These are phyloP conservation scores for Moesziomyces antarcticus DNA, from an alignment of 1,284 basidiomycete species.

Conservation along the genomic window DNA sequence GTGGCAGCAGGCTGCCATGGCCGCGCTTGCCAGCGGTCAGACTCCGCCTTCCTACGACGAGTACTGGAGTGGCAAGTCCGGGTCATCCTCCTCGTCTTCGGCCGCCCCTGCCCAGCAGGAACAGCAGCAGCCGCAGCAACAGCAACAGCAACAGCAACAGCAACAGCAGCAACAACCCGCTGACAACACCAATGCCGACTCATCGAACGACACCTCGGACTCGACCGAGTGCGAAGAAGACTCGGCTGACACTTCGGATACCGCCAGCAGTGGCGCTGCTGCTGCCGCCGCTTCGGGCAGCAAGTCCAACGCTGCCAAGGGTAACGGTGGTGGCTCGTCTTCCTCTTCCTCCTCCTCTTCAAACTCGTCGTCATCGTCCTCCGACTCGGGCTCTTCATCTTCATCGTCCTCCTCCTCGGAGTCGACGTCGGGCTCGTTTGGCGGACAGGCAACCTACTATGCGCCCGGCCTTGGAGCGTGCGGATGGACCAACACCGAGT, in stretches of 20 bases:
- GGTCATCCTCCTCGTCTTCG: conserved; percentile 60
- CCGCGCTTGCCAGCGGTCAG: conserved; percentile 46
- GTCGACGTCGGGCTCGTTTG: conserved; percentile 60
- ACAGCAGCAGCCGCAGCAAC: conserved; percentile 3
- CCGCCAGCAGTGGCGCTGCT: conserved; percentile 10
- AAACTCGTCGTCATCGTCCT: conserved; percentile 64
- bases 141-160: no score
- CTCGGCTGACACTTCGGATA: conserved; percentile 1
- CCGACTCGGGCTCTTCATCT: conserved; percentile 36
- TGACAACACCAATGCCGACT: not conserved
- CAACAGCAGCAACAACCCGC: conserved; percentile 1
- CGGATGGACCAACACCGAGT: conserved; percentile 47
- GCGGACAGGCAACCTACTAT: conserved; percentile 63
- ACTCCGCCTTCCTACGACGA: conserved; percentile 46
- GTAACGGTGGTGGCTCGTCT: conserved; percentile 9
- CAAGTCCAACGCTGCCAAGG: conserved; percentile 30
- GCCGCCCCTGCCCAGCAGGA: conserved; percentile 18
- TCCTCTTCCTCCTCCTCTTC: conserved; percentile 50
- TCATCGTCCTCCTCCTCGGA: conserved; percentile 67
- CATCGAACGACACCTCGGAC: conserved; percentile 16
- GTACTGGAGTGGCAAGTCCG: conserved; percentile 40
- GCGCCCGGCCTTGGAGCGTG: conserved; percentile 61
- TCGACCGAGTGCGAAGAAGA: conserved; percentile 27
- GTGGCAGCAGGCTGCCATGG: conserved; percentile 56
- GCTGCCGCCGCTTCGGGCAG: conserved; percentile 29